Percentiles rank a stretch among this genome's conserved stretches.
These are phyloP conservation scores for Cladosporium sp. DNA, from an alignment of 2,329 filamentous ascomycete genomes.

Conservation along the genomic window DNA sequence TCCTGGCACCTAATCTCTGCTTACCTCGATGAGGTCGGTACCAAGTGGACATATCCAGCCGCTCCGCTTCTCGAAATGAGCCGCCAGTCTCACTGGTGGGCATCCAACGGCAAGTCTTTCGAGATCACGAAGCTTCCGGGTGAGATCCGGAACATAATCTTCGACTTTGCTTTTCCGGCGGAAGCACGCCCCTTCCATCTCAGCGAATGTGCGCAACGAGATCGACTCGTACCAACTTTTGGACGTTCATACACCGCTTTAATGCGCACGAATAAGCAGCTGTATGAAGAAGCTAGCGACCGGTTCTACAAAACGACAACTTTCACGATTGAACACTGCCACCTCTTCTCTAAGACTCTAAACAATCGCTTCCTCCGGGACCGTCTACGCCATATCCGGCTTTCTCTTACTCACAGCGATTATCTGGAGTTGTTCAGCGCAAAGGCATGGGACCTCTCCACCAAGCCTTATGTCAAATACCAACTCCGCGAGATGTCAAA, in stretches of 20 bases:
- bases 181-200: neutral
- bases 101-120: constrained; percentile 19
- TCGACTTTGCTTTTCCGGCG: constrained; percentile 2
- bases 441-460: neutral
- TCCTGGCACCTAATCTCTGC: neutral
- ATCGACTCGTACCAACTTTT: neutral
- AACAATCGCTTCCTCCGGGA: constrained; percentile 11
- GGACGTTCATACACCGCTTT: constrained; percentile 11
- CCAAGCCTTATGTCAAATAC: neutral
- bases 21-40: neutral
- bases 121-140: constrained; percentile 19
- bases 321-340: constrained; percentile 25
- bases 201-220: neutral
- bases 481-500: constrained; percentile 15
- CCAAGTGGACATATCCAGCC: neutral
- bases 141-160: constrained; percentile 22
- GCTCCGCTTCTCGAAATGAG: neutral
- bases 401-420: constrained; percentile 25
- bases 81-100: constrained; percentile 20
- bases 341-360: constrained; percentile 23
- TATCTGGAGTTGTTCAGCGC: constrained; percentile 31
- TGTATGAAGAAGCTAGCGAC: constrained; percentile 26
- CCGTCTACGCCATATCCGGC: constrained; percentile 26
- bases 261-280: constrained; percentile 24
- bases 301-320: constrained; percentile 25